These are phyloP conservation scores for Aspergillus pseudonomiae DNA, from an alignment of 2,329 filamentous ascomycete genomes.

Conservation along the genomic window DNA sequence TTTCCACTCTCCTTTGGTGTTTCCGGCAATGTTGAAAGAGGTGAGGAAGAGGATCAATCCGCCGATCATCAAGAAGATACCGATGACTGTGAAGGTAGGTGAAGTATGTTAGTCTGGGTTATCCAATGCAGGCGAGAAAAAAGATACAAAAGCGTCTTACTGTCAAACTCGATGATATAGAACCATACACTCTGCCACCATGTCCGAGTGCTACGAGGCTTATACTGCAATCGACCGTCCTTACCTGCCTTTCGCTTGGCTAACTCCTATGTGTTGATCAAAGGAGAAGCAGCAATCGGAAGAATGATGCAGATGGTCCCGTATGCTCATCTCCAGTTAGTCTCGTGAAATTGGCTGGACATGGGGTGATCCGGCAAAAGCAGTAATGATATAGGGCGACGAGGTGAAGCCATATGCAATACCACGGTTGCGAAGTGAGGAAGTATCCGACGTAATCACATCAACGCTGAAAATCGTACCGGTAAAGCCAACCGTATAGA, in stretches of 20 bases:
- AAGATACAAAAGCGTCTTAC: too few species aligned
- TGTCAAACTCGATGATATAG: slow-evolving; percentile 63
- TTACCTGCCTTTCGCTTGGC: slow-evolving; percentile 58
- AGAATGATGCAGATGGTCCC: slow-evolving; percentile 63
- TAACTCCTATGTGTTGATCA: slow-evolving; percentile 56
- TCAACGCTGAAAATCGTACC: slow-evolving; percentile 58
- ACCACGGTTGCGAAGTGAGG: slow-evolving; percentile 60
- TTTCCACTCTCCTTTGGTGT: slow-evolving; percentile 30
- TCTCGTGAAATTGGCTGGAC: slow-evolving; percentile 50
- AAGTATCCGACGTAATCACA: slow-evolving; percentile 65
- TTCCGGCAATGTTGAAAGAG: slow-evolving; percentile 54
- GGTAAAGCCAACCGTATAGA: slow-evolving; percentile 60
- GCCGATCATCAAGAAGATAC: slow-evolving; percentile 61
- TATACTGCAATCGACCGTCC: slow-evolving; percentile 53
- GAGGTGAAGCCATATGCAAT: slow-evolving; percentile 61
- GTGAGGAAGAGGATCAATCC: slow-evolving; percentile 55
- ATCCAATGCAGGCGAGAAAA: too few species aligned
- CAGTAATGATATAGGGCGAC: slow-evolving; percentile 64
- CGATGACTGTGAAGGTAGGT: slow-evolving; percentile 41
- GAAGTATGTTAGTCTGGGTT: too few species aligned
- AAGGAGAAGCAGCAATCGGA: slow-evolving; percentile 57
- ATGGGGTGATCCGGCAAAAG: slow-evolving; percentile 59
- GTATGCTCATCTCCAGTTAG: slow-evolving; percentile 64
- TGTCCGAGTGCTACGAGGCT: slow-evolving; percentile 47
- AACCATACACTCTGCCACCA: slow-evolving; percentile 48